These are phyloP conservation scores for Allium fistulosum DNA, from an alignment of 106 monocot genomes.

Conservation along the genomic window DNA sequence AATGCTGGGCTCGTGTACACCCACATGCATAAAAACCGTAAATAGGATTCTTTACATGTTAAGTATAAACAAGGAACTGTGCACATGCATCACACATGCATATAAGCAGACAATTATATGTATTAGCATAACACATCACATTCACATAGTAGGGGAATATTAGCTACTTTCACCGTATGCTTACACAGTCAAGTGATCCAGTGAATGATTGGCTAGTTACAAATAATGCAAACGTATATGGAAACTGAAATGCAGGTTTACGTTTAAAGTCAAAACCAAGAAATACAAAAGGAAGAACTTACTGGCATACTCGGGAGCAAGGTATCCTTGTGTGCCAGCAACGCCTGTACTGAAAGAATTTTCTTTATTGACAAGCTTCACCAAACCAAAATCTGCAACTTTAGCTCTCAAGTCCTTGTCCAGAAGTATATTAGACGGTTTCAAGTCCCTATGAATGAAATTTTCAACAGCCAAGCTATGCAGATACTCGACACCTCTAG, in stretches of 20 bases:
- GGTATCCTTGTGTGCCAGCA: slow-evolving; percentile 96
- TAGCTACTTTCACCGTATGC: too few species aligned
- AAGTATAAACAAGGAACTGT: too few species aligned
- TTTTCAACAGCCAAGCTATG: slow-evolving; percentile 86
- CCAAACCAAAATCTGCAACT: slow-evolving; percentile 94
- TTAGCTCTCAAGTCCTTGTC: slow-evolving; percentile 75
- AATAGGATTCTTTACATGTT: too few species aligned
- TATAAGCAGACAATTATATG: too few species aligned
- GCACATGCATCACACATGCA: too few species aligned
- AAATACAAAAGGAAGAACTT: slow-evolving; percentile 21
- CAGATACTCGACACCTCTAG: slow-evolving; percentile 85
- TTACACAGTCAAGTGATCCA: too few species aligned
- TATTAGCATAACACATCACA: too few species aligned
- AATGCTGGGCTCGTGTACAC: too few species aligned
- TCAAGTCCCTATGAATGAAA: slow-evolving; percentile 93
- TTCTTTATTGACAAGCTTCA: slow-evolving; percentile 72
- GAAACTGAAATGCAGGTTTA: slow-evolving; percentile 1
- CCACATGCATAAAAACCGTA: too few species aligned
- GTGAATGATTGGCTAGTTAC: too few species aligned
- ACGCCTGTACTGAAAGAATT: slow-evolving; percentile 80
- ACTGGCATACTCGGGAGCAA: slow-evolving; percentile 98
- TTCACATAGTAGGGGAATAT: too few species aligned
- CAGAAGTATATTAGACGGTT: slow-evolving; percentile 89
- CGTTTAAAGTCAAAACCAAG: not conserved
- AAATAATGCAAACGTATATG: not conserved